Conservation (phyloP, 768 basidiomycete species). For the Cystofilobasidium capitatum region DNA sequence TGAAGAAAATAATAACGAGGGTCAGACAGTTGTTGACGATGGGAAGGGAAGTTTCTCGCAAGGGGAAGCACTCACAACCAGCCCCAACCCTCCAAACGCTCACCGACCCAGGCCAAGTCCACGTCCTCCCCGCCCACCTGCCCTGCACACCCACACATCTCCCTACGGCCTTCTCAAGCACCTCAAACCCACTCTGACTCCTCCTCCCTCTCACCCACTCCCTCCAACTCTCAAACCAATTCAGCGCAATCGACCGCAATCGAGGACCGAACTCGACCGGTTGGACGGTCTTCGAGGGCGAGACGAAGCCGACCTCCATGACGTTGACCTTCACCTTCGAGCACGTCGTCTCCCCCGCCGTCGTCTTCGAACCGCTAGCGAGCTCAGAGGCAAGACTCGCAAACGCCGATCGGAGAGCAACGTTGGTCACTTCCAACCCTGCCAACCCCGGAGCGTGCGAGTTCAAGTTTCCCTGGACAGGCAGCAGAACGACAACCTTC, state of each 20-base stretch:
- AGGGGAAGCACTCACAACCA: constrained; percentile 7
- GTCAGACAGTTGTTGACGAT: neutral
- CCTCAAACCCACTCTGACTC: constrained; percentile 16
- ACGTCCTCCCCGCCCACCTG: neutral
- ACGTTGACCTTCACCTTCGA: constrained; percentile 21
- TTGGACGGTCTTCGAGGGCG: neutral
- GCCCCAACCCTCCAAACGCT: constrained; percentile 7
- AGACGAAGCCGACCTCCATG: constrained; percentile 18
- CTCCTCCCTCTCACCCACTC: constrained; percentile 14
- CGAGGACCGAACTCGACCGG: neutral
- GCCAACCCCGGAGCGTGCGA: neutral
- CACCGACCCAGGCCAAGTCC: neutral
- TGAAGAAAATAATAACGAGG: neutral
- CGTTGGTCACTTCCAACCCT: constrained; percentile 1
- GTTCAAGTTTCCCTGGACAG: constrained; percentile 10
- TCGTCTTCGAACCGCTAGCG: neutral
- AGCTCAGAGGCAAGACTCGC: constrained; percentile 11
- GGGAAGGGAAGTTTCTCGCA: too few species aligned
- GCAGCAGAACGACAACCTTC: constrained; percentile 18
- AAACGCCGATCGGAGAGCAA: constrained; percentile 6
- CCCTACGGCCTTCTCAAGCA: constrained; percentile 8
- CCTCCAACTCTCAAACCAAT: neutral
- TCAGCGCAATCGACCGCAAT: neutral
- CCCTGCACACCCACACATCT: neutral
- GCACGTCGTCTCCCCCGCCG: neutral